Conservation (phyloP, 164 flowering plant genomes). For the Stephania yunnanensis region DNA sequence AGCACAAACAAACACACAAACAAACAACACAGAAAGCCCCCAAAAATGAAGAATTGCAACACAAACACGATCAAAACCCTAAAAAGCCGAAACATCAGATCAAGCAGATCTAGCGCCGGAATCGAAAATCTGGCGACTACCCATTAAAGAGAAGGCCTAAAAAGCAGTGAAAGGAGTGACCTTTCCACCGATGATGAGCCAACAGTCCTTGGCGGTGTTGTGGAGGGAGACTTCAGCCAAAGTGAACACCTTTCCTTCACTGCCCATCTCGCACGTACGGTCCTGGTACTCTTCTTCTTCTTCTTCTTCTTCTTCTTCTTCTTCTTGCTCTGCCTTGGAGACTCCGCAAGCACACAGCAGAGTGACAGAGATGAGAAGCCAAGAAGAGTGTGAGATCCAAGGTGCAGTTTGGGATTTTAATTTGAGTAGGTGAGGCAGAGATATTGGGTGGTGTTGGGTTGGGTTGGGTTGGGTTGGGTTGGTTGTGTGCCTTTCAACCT, state of each 20-base stretch:
- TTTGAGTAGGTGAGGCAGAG: too few relatives aligned
- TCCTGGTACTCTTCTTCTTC: too few relatives aligned
- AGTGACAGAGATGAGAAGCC: too few relatives aligned
- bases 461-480: too few relatives aligned
- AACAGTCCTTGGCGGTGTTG: conserved; percentile 19
- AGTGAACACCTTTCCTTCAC: conserved; percentile 18
- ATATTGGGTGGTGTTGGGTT: too few relatives aligned
- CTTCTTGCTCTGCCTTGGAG: background rate
- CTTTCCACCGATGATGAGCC: conserved; percentile 21
- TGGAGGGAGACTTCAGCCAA: conserved; percentile 19
- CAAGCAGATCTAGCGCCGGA: background rate
- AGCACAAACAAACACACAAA: background rate
- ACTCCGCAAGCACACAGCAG: too few relatives aligned
- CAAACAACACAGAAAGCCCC: background rate
- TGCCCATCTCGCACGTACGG: conserved; percentile 1
- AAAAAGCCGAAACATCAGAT: background rate
- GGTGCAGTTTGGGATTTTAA: too few relatives aligned
- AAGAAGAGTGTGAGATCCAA: too few relatives aligned
- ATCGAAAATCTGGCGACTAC: background rate
- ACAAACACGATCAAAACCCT: background rate
- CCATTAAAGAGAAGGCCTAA: background rate
- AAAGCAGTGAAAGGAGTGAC: background rate
- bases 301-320: background rate
- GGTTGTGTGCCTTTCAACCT: too few relatives aligned
- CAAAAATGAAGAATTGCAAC: background rate